Evolutionary conservation across 306 rosid species (phyloP), one percentile per base, ranked within the genome.

Genomic region (Biancaea sappan): DNA sequence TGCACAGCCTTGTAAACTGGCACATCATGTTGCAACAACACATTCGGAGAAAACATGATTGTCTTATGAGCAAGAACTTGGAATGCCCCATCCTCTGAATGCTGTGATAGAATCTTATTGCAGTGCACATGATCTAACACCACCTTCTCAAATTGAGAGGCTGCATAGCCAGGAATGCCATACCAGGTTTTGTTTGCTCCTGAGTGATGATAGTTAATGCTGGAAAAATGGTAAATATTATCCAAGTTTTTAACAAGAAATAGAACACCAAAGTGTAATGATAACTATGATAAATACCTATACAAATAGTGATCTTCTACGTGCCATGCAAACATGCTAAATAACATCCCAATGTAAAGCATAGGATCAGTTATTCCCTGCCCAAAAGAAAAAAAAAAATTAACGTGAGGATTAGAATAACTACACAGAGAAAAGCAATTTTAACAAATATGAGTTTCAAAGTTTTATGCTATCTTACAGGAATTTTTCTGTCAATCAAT

Each of bases 261-360:
- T 6, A 10, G 5, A 79, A 29, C 43, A 58, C 14, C 12, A 25
- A 4, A 52, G n/a, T 1, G n/a, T n/a, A n/a, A n/a, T n/a, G n/a
- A 34, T 14, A 51, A 47, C 4, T 43, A 2, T 65, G 51, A 54
- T 31, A 51, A 11, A 6, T 71, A 83, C 87, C 84, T 76, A 72
- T 76, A 76, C 32, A 84, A 34, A 34, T 76, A 80, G 22, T 80
- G 87, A 77, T 84, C 87, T 68, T 84, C 84, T 28, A 80, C 87
- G 48, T 84, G 87, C 84, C 87, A 84, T 40, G 87, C 82, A 80
- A 84, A 84, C 87, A 80, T 84, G 53, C 84, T 77, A 70, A 84
- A 84, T 43, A 76, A 19, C 87, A 79, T 83, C 62, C 87, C 84
- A 16, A 83, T 83, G 72, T 83, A 79, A 71, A 83, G 84, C 87